Percentiles rank a stretch among this genome's conserved stretches.
These are phyloP conservation scores for Trichothecium roseum DNA, from an alignment of 2,329 filamentous ascomycete species.

Conservation along the genomic window DNA sequence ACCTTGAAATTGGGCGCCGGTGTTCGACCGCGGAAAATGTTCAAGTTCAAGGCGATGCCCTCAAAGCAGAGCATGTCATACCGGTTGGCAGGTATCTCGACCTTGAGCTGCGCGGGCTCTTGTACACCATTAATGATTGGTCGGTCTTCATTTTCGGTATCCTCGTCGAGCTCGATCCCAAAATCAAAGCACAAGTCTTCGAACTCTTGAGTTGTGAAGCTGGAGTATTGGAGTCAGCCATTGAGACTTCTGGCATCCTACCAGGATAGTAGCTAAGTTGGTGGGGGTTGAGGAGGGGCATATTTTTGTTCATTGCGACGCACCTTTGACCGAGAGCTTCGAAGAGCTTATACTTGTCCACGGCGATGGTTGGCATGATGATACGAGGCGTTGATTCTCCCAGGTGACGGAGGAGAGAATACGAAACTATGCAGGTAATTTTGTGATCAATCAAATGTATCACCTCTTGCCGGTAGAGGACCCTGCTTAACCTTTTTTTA, in stretches of 20 bases:
- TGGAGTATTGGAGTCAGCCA: slow-evolving; percentile 18
- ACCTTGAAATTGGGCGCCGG: slow-evolving; percentile 72
- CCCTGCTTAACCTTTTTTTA: too few relatives aligned
- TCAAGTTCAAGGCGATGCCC: slow-evolving; percentile 89
- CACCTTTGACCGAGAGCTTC: slow-evolving; percentile 83
- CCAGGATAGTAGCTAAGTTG: slow-evolving; percentile 6
- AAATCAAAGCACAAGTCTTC: slow-evolving; percentile 98
- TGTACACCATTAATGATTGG: slow-evolving; percentile 68
- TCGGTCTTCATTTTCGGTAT: slow-evolving; percentile 68
- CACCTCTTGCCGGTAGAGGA: too few relatives aligned
- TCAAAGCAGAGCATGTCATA: slow-evolving; percentile 96
- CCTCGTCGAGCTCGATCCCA: slow-evolving; percentile 95
- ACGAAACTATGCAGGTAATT: too few relatives aligned
- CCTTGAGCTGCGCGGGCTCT: slow-evolving; percentile 88
- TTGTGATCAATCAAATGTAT: too few relatives aligned
- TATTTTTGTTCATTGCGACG: slow-evolving; percentile 10
- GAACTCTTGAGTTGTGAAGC: slow-evolving; percentile 87
- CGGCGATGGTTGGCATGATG: slow-evolving; percentile 87
- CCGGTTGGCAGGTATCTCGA: slow-evolving; percentile 93
- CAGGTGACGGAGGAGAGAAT: too few relatives aligned
- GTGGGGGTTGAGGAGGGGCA: slow-evolving; percentile 10
- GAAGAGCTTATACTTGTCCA: slow-evolving; percentile 94
- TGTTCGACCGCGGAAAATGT: slow-evolving; percentile 77
- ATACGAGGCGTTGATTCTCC: slow-evolving; percentile 15
- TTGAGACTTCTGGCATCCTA: not conserved